Base-by-base conservation (phyloP, 1,139 yeast species). In the Arxiozyma slooffiae region DNA sequence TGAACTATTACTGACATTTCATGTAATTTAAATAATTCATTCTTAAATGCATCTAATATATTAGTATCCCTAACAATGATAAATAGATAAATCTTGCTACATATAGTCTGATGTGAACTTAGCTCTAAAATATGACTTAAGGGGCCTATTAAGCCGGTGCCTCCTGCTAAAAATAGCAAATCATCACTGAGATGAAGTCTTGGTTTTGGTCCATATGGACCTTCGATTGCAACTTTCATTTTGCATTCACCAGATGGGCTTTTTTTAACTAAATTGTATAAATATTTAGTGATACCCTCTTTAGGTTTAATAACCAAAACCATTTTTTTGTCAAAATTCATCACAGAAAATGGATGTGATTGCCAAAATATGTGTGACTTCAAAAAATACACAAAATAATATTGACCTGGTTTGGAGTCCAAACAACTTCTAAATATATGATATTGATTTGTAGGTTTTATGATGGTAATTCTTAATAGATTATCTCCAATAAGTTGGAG, bases 81-180 rank as follows among this genome's bases (percentile, higher is more conserved):
- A 22, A 71, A 68, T 80, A 82, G 76, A 60, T 74, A 70, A 26
- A 79, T 73, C 44, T 73, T 62, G 39, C 59, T 58, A 43, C 57
- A 59, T 22, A 44, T 24, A 40, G 48, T 54, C 52, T 42, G 40
- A 30, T 18, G 56, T 16, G 50, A 48, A 37, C 38, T 59, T 55
- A 48, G 62, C 50, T 48, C 60, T 55, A 54, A 59, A 26, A 54
- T 72, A 53, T 71, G 70, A 14, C 67, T 60, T 46, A 64, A 62
- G 16, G 71, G 71, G 44, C 85, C 84, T 9, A 95, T 85, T 55
- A 86, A 74, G 57, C 95, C 95, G 53, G 82, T 82, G 47, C 92
- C 92, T 54, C 89, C 85, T 1, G 83, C 80, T 49, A 84, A 59
- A 47, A 84, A 71, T 20, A 82, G 64, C 7, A 75, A 69, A 49